A percentile compares a stretch with the other conserved stretches of the same genome.
Evolutionary conservation across 306 rosid genomes (phyloP).

Genomic region (Sicyos baderoa): DNA sequence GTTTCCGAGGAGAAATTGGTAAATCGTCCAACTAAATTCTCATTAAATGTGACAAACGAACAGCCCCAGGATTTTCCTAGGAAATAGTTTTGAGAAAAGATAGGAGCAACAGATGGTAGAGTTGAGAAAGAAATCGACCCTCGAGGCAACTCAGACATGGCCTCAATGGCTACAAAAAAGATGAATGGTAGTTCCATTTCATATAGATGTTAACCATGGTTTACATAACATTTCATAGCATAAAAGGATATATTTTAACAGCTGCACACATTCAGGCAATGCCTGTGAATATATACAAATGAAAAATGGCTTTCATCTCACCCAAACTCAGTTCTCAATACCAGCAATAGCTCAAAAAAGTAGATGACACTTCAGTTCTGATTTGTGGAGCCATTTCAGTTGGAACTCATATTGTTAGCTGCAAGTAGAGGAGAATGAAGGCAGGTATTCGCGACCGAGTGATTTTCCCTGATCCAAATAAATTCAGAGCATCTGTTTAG

Average conservation of each 20-base stretch:
- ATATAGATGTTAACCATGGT: background rate
- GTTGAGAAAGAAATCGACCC: no score
- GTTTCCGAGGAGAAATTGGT: no score
- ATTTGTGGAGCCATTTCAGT: background rate
- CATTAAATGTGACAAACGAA: no score
- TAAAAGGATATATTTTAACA: background rate
- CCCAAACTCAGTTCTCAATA: background rate
- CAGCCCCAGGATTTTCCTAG: no score
- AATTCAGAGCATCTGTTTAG: background rate
- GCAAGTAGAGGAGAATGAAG: conserved; percentile 16
- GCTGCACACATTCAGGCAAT: background rate
- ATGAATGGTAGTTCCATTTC: background rate
- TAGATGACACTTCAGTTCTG: background rate
- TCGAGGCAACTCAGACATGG: background rate
- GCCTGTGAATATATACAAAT: background rate
- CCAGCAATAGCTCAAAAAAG: background rate
- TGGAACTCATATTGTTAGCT: background rate
- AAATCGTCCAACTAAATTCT: no score
- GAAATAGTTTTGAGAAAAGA: no score
- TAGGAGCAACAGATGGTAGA: no score
- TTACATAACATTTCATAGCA: conserved; percentile 1
- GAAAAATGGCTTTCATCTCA: background rate
- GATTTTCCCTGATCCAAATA: conserved; percentile 3
- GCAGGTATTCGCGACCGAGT: background rate
- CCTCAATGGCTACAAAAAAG: background rate